Evolutionary conservation across 345 rosid species (phyloP).

Genomic region (Salix koriyanagi): DNA sequence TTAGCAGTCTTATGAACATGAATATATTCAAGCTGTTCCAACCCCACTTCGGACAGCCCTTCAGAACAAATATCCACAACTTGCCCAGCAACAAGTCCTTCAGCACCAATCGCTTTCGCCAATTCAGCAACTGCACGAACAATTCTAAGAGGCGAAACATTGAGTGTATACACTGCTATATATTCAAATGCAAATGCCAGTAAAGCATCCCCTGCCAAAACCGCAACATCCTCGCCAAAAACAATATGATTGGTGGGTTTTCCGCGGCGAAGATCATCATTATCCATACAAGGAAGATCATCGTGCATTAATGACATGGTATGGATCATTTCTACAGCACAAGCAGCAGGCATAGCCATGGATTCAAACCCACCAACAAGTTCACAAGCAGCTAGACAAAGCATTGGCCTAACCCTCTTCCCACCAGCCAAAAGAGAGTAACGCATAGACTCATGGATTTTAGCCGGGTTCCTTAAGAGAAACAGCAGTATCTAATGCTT

Average conservation of each 20-base stretch:
- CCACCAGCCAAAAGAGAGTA: slow-evolving; percentile 90
- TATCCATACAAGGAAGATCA: slow-evolving; percentile 92
- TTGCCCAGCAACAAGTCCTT: slow-evolving; percentile 87
- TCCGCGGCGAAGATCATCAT: slow-evolving; percentile 94
- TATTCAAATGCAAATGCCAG: slow-evolving; percentile 77
- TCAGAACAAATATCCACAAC: slow-evolving; percentile 75
- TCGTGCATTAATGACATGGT: slow-evolving; percentile 96
- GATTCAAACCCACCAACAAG: slow-evolving; percentile 70
- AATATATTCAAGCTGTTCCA: slow-evolving; percentile 72
- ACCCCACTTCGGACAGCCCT: slow-evolving; percentile 48
- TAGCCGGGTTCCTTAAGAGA: slow-evolving; percentile 63
- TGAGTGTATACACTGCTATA: slow-evolving; percentile 45
- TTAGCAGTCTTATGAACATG: slow-evolving; percentile 88
- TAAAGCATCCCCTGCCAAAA: slow-evolving; percentile 88
- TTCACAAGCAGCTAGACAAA: slow-evolving; percentile 85
- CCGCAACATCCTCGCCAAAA: slow-evolving; percentile 77
- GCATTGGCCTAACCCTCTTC: slow-evolving; percentile 74
- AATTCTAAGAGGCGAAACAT: slow-evolving; percentile 45
- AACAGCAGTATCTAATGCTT: slow-evolving; percentile 62
- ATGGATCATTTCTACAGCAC: slow-evolving; percentile 91
- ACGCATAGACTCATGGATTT: slow-evolving; percentile 91
- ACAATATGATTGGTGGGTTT: slow-evolving; percentile 87
- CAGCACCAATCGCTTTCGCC: slow-evolving; percentile 57
- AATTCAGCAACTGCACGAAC: slow-evolving; percentile 64
- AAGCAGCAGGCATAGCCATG: slow-evolving; percentile 76